Percentiles rank a stretch among this genome's conserved stretches.
Conservation (phyloP, 495 filamentous ascomycete species). For the Aspergillus leporis region DNA sequence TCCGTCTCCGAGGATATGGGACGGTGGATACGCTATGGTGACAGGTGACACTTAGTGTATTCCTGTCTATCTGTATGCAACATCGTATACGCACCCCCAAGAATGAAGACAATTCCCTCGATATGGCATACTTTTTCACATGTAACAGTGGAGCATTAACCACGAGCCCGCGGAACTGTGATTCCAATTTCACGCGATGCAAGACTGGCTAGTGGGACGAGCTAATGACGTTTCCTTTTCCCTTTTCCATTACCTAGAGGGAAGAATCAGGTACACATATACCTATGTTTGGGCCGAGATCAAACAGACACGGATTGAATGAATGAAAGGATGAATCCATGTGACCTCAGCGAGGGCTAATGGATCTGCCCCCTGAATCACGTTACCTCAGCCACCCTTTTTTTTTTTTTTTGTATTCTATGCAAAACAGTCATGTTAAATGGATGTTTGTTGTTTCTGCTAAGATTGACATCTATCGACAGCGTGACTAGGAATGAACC, state of each 20-base stretch:
- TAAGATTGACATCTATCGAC: too few species aligned
- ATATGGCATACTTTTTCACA: slow-evolving; percentile 5
- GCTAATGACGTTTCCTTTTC: neutral
- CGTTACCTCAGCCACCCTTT: neutral
- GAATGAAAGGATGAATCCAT: neutral
- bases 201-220: slow-evolving; percentile 2
- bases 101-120: neutral
- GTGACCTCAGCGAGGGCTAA: neutral
- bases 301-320: neutral
- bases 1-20: neutral
- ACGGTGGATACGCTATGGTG: neutral
- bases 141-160: slow-evolving; percentile 3
- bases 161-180: slow-evolving; percentile 10
- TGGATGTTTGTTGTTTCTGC: too few species aligned
- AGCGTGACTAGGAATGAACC: neutral
- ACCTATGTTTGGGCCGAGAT: too few species aligned
- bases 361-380: slow-evolving; percentile 5
- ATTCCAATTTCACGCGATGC: slow-evolving; percentile 9
- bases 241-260: neutral
- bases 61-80: neutral
- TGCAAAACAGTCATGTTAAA: neutral
- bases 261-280: too few species aligned
- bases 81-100: neutral
- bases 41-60: neutral
- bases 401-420: neutral